A percentile compares a stretch with the other conserved stretches of the same genome.
These are phyloP conservation scores for rapeseed (Brassica napus) DNA, from an alignment of 345 rosid species.

Conservation along the genomic window Da-Ae NC_063452.1:22255001-22255500, in stretches of 20 bases:
- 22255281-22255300: not conserved
- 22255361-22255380: not conserved
- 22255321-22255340: too few relatives aligned
- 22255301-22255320: not conserved
- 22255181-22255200: too few relatives aligned
- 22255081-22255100: not conserved
- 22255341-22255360: too few relatives aligned
- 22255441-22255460: too few relatives aligned
- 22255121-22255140: too few relatives aligned
- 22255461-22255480: too few relatives aligned
- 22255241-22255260: not conserved
- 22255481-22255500: too few relatives aligned
- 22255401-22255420: not conserved
- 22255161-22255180: too few relatives aligned
- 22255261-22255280: not conserved
- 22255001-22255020: not conserved
- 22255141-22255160: too few relatives aligned
- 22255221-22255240: not conserved
- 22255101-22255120: not conserved
- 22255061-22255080: not conserved
- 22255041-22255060: not conserved
- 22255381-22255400: not conserved
- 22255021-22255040: not conserved
- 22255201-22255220: not conserved
- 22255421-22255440: too few relatives aligned